Conservation (phyloP, 768 basidiomycete species). For the Podaxis sp. region DNA sequence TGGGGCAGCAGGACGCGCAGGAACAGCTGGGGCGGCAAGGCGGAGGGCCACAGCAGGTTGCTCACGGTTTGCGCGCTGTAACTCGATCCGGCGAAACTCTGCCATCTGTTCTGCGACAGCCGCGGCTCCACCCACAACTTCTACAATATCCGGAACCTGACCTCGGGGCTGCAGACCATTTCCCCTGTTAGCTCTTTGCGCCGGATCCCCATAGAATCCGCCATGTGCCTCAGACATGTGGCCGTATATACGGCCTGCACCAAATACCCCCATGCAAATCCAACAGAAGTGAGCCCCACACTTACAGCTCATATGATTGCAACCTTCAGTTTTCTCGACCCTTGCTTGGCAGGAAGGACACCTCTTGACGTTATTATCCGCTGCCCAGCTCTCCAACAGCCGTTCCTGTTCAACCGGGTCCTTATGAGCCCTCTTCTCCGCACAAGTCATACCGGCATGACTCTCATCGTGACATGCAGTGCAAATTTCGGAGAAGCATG, state of each 20-base stretch:
- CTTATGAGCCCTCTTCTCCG: slow-evolving; percentile 27
- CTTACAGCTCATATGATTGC: slow-evolving; percentile 50
- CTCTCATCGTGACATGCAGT: slow-evolving; percentile 42
- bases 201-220: neutral
- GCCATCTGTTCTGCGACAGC: slow-evolving; percentile 4
- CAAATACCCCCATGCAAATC: slow-evolving; percentile 14
- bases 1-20: neutral
- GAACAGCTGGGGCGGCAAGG: neutral
- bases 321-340: slow-evolving; percentile 49
- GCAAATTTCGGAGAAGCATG: slow-evolving; percentile 47
- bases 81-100: neutral
- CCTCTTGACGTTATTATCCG: slow-evolving; percentile 32
- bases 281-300: slow-evolving; percentile 40
- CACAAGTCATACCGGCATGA: slow-evolving; percentile 51
- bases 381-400: slow-evolving; percentile 36
- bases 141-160: neutral
- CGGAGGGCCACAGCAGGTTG: neutral
- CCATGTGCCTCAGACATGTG: slow-evolving; percentile 12
- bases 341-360: slow-evolving; percentile 42
- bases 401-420: slow-evolving; percentile 38
- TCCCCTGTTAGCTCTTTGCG: neutral
- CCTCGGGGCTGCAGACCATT: neutral
- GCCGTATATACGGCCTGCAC: slow-evolving; percentile 8
- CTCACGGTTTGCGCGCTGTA: neutral
- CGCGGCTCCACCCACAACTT: neutral